These are phyloP conservation scores for Mrakia gelida DNA, from an alignment of 768 basidiomycete species.

Conservation along the genomic window DNA sequence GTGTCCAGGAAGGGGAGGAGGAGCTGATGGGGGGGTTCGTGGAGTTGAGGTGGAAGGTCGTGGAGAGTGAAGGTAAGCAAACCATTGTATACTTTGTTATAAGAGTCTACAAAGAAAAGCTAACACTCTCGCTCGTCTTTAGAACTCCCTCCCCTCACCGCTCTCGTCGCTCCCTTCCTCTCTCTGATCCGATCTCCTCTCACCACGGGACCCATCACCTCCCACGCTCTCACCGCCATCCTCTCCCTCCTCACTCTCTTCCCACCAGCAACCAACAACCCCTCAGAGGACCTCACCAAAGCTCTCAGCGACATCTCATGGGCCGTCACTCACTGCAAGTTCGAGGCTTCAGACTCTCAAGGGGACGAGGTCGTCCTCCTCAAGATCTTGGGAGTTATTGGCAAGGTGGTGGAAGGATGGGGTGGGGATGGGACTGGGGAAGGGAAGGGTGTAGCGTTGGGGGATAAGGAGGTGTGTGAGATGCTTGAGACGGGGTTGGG, in stretches of 20 bases:
- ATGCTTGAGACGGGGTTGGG: constrained; percentile 97
- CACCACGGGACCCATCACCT: constrained; percentile 95
- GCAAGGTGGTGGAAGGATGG: constrained; percentile 63
- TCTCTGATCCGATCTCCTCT: constrained; percentile 87
- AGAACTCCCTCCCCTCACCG: constrained; percentile 50
- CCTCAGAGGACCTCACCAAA: constrained; percentile 19
- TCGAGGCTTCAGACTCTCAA: constrained; percentile 95
- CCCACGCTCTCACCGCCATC: constrained; percentile 80
- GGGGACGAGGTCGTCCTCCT: constrained; percentile 93
- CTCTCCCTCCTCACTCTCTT: constrained; percentile 68
- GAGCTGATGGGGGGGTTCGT: constrained; percentile 88
- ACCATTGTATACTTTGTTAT: too few relatives aligned
- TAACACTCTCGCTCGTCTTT: too few relatives aligned
- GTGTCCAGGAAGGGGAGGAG: constrained; percentile 54
- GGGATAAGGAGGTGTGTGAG: constrained; percentile 93
- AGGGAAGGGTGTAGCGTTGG: constrained; percentile 55
- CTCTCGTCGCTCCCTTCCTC: constrained; percentile 79
- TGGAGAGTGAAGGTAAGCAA: constrained; percentile 61
- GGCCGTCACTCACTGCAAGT: constrained; percentile 91
- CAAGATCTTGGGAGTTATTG: constrained; percentile 83
- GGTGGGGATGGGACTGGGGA: constrained; percentile 51
- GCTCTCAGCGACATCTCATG: constrained; percentile 79
- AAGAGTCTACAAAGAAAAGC: too few relatives aligned
- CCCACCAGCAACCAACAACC: constrained; percentile 7
- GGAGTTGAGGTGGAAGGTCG: constrained; percentile 69